phyloP scores from a whole-genome alignment of 176 grass and related monocot genomes.

The Alloteropsis semialata region DNA sequence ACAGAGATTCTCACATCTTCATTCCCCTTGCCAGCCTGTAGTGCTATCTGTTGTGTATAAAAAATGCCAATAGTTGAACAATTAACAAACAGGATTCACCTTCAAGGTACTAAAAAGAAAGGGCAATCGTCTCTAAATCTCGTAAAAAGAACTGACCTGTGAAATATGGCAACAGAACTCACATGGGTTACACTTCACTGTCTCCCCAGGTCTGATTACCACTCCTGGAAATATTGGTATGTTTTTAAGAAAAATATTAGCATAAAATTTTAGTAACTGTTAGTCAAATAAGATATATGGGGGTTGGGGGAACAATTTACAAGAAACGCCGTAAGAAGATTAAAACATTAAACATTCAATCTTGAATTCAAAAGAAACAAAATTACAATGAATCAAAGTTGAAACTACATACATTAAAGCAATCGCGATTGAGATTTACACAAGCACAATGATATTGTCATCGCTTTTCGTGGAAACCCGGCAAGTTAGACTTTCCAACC shows the following conservation, averaged over 20 bases:
- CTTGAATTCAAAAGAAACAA: not conserved
- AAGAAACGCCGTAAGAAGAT: not conserved
- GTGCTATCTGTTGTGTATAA: conserved; percentile 15
- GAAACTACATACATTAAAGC: not conserved
- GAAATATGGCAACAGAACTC: conserved; percentile 9
- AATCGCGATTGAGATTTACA: not conserved
- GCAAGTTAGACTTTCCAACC: not conserved
- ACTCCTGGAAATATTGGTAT: not conserved
- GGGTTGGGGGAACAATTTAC: not conserved
- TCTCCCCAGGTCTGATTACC: not conserved
- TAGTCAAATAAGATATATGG: not conserved
- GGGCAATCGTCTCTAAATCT: not conserved
- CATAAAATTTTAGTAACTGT: not conserved
- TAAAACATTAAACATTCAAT: not conserved
- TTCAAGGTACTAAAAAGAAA: not conserved
- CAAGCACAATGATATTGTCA: not conserved
- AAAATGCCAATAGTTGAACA: not conserved
- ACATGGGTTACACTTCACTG: conserved; percentile 30
- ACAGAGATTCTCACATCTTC: conserved; percentile 49
- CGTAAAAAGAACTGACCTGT: conserved; percentile 6
- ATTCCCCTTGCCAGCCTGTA: conserved; percentile 37
- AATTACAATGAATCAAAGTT: not conserved
- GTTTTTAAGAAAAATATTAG: not conserved
- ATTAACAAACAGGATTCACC: not conserved
- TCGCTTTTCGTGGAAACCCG: not conserved